These are phyloP conservation scores for Ramicandelaber brevisporus DNA, from an alignment of 192 early-diverging fungal genomes.

Conservation along the genomic window DNA sequence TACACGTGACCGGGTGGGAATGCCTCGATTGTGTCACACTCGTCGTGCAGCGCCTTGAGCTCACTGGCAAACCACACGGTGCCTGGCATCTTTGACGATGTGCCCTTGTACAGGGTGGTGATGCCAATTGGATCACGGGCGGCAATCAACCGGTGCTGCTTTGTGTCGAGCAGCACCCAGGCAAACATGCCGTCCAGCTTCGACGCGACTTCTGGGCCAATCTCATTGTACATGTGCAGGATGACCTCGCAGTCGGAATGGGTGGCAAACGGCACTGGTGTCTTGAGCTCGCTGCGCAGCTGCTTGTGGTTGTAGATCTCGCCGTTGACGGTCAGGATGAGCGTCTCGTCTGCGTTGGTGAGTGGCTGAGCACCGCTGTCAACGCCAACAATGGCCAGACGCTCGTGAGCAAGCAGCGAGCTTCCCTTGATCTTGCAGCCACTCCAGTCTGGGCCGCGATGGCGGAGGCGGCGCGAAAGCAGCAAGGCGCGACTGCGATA, in stretches of 20 bases:
- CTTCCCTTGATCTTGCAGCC: constrained; percentile 60
- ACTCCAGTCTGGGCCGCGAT: constrained; percentile 98
- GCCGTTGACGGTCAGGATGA: constrained; percentile 86
- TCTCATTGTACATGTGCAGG: constrained; percentile 76
- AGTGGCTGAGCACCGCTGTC: constrained; percentile 90
- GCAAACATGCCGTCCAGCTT: constrained; percentile 93
- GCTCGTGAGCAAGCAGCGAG: constrained; percentile 87
- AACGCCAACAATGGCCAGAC: constrained; percentile 94
- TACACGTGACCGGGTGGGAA: constrained; percentile 96
- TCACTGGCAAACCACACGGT: constrained; percentile 86
- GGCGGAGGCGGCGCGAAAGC: constrained; percentile 53
- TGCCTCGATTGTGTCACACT: constrained; percentile 88
- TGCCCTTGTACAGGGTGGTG: constrained; percentile 92
- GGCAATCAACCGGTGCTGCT: constrained; percentile 58
- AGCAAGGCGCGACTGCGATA: constrained; percentile 66
- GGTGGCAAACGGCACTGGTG: constrained; percentile 60
- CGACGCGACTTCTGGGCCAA: constrained; percentile 52
- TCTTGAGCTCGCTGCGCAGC: constrained; percentile 48
- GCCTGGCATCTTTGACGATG: constrained; percentile 49
- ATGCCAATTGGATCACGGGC: constrained; percentile 95
- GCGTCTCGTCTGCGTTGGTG: constrained; percentile 64
- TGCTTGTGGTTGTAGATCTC: constrained; percentile 97
- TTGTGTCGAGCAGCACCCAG: constrained; percentile 72
- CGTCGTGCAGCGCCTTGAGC: constrained; percentile 87
- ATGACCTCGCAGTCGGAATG: constrained; percentile 97